A percentile compares a stretch with the other conserved stretches of the same genome.
These are phyloP conservation scores for Neofusicoccum laricinum DNA, from an alignment of 2,329 filamentous ascomycete species.

Conservation along the genomic window DNA sequence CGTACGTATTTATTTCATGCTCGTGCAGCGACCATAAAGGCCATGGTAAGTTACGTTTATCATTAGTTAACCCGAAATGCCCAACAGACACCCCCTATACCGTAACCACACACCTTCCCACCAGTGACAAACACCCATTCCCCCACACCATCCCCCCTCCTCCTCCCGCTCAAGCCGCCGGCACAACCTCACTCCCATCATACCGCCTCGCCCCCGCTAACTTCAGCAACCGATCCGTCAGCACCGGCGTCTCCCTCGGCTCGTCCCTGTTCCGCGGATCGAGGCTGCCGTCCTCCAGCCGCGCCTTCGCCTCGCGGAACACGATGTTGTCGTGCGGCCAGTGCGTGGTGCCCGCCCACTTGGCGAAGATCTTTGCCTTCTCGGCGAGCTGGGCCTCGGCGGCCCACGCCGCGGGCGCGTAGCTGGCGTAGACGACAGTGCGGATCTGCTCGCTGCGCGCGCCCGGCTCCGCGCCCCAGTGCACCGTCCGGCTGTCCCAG, in stretches of 20 bases:
- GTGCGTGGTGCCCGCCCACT: conserved; percentile 18
- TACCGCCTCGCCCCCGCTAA: conserved; percentile 11
- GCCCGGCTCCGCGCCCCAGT: conserved; percentile 9
- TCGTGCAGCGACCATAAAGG: too few species aligned
- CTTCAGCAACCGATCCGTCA: conserved; percentile 12
- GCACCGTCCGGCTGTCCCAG: conserved; percentile 44
- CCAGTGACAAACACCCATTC: background rate
- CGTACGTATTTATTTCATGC: background rate
- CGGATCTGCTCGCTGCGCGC: conserved; percentile 16
- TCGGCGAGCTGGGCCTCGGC: conserved; percentile 14
- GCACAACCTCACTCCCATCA: conserved; percentile 13
- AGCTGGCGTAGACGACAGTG: conserved; percentile 18
- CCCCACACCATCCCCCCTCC: too few species aligned
- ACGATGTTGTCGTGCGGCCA: conserved; percentile 16
- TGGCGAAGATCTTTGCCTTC: conserved; percentile 19
- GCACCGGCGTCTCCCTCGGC: conserved; percentile 7
- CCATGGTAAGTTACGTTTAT: too few species aligned
- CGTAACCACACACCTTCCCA: background rate
- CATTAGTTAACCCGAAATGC: too few species aligned
- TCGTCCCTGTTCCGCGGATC: conserved; percentile 1
- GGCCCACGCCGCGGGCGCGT: conserved; percentile 20
- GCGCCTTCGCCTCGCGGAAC: background rate
- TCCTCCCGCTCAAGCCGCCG: background rate
- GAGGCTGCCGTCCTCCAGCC: background rate
- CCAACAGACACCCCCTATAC: too few species aligned